Evolutionary conservation across 805 yeast genomes (phyloP).

Genomic region (Cyberlindnera mississippiensis): DNA sequence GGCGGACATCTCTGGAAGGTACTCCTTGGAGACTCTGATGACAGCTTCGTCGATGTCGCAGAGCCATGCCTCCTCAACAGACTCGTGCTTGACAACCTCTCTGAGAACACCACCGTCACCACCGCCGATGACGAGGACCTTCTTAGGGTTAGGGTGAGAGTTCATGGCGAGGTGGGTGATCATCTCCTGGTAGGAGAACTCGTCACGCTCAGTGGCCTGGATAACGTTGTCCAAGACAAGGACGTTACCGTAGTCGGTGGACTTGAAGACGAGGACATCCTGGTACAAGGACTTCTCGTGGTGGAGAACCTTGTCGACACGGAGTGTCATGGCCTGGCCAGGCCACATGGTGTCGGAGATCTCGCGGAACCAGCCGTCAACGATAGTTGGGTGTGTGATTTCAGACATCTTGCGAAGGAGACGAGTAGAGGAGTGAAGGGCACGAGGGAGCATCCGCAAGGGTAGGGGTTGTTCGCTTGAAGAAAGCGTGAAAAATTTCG

Average conservation of each 20-base stretch:
- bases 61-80: slow-evolving; percentile 82
- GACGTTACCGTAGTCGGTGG: slow-evolving; percentile 92
- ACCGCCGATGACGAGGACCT: slow-evolving; percentile 93
- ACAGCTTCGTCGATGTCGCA: slow-evolving; percentile 97
- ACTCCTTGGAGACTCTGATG: slow-evolving; percentile 79
- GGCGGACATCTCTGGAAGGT: slow-evolving; percentile 81
- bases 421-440: too few relatives aligned
- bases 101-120: slow-evolving; percentile 99
- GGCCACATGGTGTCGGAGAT: slow-evolving; percentile 97
- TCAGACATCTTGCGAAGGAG: slow-evolving; percentile 27
- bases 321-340: slow-evolving; percentile 93
- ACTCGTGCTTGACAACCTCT: slow-evolving; percentile 85
- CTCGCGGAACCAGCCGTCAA: slow-evolving; percentile 96
- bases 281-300: slow-evolving; percentile 86
- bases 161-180: slow-evolving; percentile 89
- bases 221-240: slow-evolving; percentile 91
- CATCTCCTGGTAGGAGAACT: slow-evolving; percentile 98
- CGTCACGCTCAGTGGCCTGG: slow-evolving; percentile 96
- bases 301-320: slow-evolving; percentile 82
- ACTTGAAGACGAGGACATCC: slow-evolving; percentile 89
- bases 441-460: too few relatives aligned
- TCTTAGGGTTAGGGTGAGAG: slow-evolving; percentile 93
- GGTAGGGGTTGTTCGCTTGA: not conserved
- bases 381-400: slow-evolving; percentile 40
- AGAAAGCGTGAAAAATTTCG: not conserved